These are phyloP conservation scores for Cryptococcus depauperatus DNA, from an alignment of 1,284 basidiomycete genomes.

Conservation along the genomic window DNA sequence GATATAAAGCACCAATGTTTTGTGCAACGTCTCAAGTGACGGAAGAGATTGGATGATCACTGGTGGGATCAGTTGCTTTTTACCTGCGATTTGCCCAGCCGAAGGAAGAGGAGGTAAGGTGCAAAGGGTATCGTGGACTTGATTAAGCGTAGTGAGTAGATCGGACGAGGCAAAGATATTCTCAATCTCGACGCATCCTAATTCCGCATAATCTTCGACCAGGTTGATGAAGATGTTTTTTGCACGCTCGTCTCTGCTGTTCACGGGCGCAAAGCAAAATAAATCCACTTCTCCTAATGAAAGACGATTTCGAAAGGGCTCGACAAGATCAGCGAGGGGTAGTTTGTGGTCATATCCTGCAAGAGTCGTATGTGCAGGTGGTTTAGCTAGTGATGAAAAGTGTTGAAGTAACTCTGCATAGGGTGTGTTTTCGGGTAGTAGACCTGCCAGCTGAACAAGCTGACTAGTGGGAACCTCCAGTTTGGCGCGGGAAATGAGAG, in stretches of 20 bases:
- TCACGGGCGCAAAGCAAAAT: conserved; percentile 49
- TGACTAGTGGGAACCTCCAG: conserved; percentile 40
- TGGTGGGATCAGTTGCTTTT: conserved; percentile 18
- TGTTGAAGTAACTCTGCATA: conserved; percentile 32
- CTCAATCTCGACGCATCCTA: conserved; percentile 43
- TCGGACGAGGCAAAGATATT: conserved; percentile 39
- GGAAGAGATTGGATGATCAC: conserved; percentile 35
- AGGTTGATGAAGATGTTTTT: conserved; percentile 41
- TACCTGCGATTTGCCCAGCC: not conserved
- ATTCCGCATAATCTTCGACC: conserved; percentile 41
- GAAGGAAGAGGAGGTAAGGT: conserved; percentile 24
- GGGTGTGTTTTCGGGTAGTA: conserved; percentile 43
- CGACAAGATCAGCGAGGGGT: conserved; percentile 47
- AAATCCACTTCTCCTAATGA: conserved; percentile 51
- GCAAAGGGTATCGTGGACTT: conserved; percentile 46
- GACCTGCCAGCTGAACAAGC: conserved; percentile 39
- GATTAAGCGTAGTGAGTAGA: conserved; percentile 48
- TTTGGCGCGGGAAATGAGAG: conserved; percentile 47
- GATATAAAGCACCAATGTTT: conserved; percentile 70
- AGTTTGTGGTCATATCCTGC: conserved; percentile 39
- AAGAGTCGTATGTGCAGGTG: conserved; percentile 50
- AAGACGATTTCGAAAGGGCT: conserved; percentile 46
- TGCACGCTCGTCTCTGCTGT: conserved; percentile 46
- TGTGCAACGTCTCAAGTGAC: conserved; percentile 72
- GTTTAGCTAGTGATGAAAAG: conserved; percentile 45